These are phyloP conservation scores for Trichaptum fuscoviolaceum DNA, from an alignment of 768 basidiomycete species.

Conservation along the genomic window DNA sequence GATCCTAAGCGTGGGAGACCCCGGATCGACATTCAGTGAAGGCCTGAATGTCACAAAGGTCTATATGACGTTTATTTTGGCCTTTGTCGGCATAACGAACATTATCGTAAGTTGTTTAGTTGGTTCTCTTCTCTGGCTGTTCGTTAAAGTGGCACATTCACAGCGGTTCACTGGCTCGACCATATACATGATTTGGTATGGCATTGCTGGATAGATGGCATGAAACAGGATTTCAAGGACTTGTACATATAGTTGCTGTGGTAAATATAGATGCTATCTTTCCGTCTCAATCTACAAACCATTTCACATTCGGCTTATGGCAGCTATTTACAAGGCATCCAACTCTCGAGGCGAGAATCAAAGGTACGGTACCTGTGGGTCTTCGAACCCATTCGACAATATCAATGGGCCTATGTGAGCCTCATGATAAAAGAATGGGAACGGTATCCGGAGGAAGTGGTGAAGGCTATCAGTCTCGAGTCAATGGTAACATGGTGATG, in stretches of 20 bases:
- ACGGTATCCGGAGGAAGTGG: background rate
- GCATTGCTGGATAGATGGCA: background rate
- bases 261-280: background rate
- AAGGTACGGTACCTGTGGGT: too few species aligned
- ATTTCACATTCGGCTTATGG: background rate
- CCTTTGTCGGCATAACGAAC: slow-evolving; percentile 77
- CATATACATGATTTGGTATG: background rate
- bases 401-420: background rate
- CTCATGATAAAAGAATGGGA: background rate
- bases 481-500: slow-evolving; percentile 1
- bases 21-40: slow-evolving; percentile 55
- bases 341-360: background rate
- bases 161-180: background rate
- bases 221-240: background rate
- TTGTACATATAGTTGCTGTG: background rate
- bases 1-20: slow-evolving; percentile 59
- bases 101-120: slow-evolving; percentile 39
- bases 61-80: slow-evolving; percentile 77
- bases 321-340: background rate
- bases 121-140: background rate
- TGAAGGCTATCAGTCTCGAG: background rate
- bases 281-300: background rate
- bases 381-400: too few species aligned
- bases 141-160: background rate
- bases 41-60: slow-evolving; percentile 49